Evolutionary conservation across 148 eudicot species (phyloP), one percentile per base, ranked within the genome.

Genomic region (Simmondsia chinensis): DNA sequence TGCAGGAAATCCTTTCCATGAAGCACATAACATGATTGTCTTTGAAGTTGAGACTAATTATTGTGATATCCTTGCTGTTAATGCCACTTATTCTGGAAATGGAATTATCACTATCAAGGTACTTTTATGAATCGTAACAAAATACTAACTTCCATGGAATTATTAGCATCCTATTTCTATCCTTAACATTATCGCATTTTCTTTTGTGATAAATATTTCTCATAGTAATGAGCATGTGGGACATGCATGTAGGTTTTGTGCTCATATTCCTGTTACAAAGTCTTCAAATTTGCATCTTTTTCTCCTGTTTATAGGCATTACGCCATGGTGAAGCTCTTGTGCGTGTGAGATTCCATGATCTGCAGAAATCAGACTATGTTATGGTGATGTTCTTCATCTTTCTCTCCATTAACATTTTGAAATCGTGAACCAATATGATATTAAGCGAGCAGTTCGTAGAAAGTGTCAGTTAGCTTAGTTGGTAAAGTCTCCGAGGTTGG

Each of bases 1-100:
- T 19, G 48, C 68, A 79, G 96, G 96, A 55, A 54, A 67, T 54
- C 83, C 88, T 36, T 87, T 87, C 45, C 79, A 48, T 13, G 96
- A 87, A 73, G 88, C 86, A 27, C 43, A 69, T 46, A 64, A 70
- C 48, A 48, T 65, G 34, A 41, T 46, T 44, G 59, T 52, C 20
- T 70, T 80, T 52, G 70, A 70, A 47, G 71, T 57, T 59, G 89
- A 72, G 61, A 87, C 77, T 52, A 83, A 77, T 56, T 68, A 57
- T 49, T 70, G 53, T 56, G 80, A 83, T 51, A 52, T 83, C 53
- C 64, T 83, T 59, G 57, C 61, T 50, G 60, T 87, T 33, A 72
- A 70, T 56, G 43, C 42, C 33, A 53, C 50, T 27, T 43, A 23
- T 44, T 33, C 52, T 42, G 63, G 73, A 39, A 66, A 43, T 56